Evolutionary conservation across 1,284 basidiomycete species (phyloP).

Genomic region (Phaffia rhodozyma): DNA sequence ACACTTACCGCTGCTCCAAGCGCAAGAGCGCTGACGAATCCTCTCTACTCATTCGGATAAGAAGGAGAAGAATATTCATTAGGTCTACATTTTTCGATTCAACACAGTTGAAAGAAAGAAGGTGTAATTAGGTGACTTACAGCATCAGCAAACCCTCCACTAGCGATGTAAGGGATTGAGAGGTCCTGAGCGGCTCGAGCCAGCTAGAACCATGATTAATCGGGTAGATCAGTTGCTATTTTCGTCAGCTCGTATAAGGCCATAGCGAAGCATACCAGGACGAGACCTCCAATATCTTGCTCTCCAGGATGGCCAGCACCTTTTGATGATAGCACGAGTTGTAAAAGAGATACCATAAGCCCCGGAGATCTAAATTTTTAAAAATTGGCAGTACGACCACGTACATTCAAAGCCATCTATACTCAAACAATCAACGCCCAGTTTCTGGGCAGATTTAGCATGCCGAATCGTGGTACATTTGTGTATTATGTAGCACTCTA

Average conservation of each 20-base stretch:
- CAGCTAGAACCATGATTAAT: slow-evolving; percentile 40
- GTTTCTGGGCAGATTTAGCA: slow-evolving; percentile 61
- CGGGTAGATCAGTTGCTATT: not conserved
- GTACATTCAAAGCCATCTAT: slow-evolving; percentile 82
- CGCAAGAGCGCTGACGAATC: slow-evolving; percentile 67
- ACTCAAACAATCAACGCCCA: slow-evolving; percentile 73
- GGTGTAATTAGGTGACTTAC: not conserved
- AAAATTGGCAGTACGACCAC: slow-evolving; percentile 21
- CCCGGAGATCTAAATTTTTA: slow-evolving; percentile 3
- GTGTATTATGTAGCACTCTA: slow-evolving; percentile 62
- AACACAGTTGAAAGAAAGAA: not conserved
- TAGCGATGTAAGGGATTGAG: slow-evolving; percentile 75
- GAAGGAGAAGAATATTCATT: not conserved
- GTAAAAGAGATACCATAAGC: not conserved
- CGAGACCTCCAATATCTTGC: slow-evolving; percentile 83
- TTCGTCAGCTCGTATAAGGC: not conserved
- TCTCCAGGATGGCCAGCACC: slow-evolving; percentile 90
- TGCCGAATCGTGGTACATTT: slow-evolving; percentile 83
- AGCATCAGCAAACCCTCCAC: slow-evolving; percentile 71
- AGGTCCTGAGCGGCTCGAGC: slow-evolving; percentile 79
- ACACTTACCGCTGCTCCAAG: slow-evolving; percentile 63
- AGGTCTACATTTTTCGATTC: not conserved
- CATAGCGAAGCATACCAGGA: slow-evolving; percentile 47
- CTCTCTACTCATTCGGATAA: slow-evolving; percentile 36
- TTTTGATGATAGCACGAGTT: slow-evolving; percentile 28